A percentile compares a stretch with the other conserved stretches of the same genome.
These are phyloP conservation scores for Exidia glandulosa DNA, from an alignment of 768 basidiomycete species.

Conservation along the genomic window DNA sequence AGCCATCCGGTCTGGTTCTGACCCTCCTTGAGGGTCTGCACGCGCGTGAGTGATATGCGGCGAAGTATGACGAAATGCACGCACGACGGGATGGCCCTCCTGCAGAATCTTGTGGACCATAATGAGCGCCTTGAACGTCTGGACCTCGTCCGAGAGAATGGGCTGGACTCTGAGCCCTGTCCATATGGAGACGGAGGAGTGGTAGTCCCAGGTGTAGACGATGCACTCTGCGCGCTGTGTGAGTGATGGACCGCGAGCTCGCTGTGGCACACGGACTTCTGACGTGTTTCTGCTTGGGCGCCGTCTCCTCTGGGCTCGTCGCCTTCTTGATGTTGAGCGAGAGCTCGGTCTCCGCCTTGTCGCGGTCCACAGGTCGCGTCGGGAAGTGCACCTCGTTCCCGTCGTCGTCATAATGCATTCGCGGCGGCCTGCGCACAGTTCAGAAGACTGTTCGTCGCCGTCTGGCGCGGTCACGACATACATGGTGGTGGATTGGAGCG, in stretches of 20 bases:
- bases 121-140: constrained; percentile 97
- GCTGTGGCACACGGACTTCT: constrained; percentile 55
- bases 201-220: constrained; percentile 99
- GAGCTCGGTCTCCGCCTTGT: constrained; percentile 92
- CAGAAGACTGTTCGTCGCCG: too few species aligned
- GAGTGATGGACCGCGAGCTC: neutral
- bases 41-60: neutral
- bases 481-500: neutral
- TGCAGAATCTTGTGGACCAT: constrained; percentile 96
- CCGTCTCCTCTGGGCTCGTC: constrained; percentile 86
- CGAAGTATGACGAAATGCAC: constrained; percentile 16
- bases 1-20: constrained; percentile 97
- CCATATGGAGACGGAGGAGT: constrained; percentile 97
- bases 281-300: constrained; percentile 99
- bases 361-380: constrained; percentile 95
- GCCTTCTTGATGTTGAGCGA: constrained; percentile 97
- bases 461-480: neutral
- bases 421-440: neutral
- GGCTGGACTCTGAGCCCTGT: constrained; percentile 93
- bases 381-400: constrained; percentile 84
- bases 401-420: constrained; percentile 48
- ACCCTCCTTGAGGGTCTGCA: constrained; percentile 88
- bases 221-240: constrained; percentile 63
- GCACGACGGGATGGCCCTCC: constrained; percentile 89
- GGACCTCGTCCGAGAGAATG: constrained; percentile 92